phyloP scores from a whole-genome alignment of 2,329 filamentous ascomycete species.

The Beauveria asiatica region DNA sequence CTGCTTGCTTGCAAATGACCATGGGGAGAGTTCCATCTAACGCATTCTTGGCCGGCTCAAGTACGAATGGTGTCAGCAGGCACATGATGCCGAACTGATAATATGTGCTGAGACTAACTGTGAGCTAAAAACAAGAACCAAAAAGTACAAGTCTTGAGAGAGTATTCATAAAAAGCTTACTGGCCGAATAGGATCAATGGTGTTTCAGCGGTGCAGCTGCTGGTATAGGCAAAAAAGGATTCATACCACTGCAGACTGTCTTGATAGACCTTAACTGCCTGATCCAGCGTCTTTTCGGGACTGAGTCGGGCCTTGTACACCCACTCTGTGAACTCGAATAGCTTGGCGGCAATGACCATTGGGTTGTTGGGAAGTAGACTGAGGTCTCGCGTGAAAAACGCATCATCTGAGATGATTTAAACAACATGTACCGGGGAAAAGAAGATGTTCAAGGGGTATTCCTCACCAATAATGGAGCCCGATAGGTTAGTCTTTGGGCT shows the following conservation, averaged over 20 bases:
- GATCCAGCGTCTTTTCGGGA: neutral
- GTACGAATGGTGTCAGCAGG: neutral
- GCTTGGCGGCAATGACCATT: neutral
- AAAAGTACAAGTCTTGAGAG: too few species aligned
- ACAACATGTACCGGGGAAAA: too few species aligned
- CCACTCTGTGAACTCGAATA: conserved; percentile 6
- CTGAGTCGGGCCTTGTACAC: neutral
- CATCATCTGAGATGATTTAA: neutral
- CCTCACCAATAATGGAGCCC: neutral
- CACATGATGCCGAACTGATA: conserved; percentile 6
- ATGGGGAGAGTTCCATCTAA: neutral
- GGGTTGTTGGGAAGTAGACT: neutral
- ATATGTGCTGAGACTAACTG: neutral
- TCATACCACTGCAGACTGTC: conserved; percentile 1
- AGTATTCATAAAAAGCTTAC: neutral
- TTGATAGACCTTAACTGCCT: neutral
- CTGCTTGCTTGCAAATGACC: neutral
- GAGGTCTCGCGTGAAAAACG: neutral
- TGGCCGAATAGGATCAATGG: neutral
- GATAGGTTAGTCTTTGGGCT: neutral
- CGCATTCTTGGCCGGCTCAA: neutral
- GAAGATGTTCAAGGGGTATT: too few species aligned
- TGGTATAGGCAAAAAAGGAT: conserved; percentile 2
- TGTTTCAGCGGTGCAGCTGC: neutral
- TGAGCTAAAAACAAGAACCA: neutral